phyloP scores from a whole-genome alignment of 495 filamentous ascomycete genomes.

The Glonium stellatum region DNA sequence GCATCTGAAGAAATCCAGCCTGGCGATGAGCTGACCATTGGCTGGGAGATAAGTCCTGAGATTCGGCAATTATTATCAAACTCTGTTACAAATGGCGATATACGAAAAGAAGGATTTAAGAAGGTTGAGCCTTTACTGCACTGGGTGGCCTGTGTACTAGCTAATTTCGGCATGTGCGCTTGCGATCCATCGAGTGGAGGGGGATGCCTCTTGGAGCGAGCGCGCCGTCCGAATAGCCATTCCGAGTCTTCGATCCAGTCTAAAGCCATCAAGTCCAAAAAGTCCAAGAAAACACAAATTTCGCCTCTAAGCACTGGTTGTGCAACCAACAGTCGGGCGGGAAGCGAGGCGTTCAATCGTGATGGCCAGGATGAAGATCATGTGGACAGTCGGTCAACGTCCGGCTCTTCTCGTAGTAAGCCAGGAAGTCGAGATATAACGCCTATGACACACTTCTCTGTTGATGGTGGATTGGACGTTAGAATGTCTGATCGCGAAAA shows the following conservation, averaged over 20 bases:
- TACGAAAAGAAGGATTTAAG: constrained; percentile 35
- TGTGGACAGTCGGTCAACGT: constrained; percentile 59
- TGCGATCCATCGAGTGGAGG: constrained; percentile 42
- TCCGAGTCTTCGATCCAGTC: constrained; percentile 43
- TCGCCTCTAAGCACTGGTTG: constrained; percentile 64
- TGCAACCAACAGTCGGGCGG: constrained; percentile 69
- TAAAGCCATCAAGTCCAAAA: constrained; percentile 40
- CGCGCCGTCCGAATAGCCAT: constrained; percentile 51
- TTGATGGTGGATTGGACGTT: constrained; percentile 46
- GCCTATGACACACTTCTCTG: constrained; percentile 51
- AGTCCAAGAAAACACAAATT: constrained; percentile 51
- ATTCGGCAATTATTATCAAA: constrained; percentile 39
- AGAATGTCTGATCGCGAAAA: constrained; percentile 81
- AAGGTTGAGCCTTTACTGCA: constrained; percentile 50
- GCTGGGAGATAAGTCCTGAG: constrained; percentile 56
- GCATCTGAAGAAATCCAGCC: constrained; percentile 64
- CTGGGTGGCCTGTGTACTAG: constrained; percentile 67
- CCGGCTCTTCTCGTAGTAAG: constrained; percentile 67
- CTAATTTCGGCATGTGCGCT: constrained; percentile 83
- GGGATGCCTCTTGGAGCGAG: constrained; percentile 63
- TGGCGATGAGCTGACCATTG: constrained; percentile 56
- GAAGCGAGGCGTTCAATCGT: constrained; percentile 55
- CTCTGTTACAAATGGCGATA: constrained; percentile 38
- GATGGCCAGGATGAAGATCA: constrained; percentile 45
- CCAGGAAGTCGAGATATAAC: constrained; percentile 77